phyloP scores from a whole-genome alignment of 768 basidiomycete genomes.

The Boletus subparvulus region DNA sequence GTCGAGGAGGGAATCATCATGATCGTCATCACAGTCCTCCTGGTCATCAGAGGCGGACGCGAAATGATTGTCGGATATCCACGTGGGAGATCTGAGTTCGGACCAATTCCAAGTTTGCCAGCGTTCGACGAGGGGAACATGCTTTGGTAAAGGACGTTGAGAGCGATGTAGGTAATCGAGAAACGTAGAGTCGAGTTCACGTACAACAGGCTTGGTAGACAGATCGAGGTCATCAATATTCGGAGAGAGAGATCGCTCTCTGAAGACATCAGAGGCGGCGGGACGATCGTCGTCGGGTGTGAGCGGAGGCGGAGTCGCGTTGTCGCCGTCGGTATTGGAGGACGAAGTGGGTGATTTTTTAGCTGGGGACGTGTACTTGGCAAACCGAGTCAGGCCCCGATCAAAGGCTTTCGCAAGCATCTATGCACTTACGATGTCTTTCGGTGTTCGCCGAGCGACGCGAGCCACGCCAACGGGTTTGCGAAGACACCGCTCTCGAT shows the following conservation, averaged over 20 bases:
- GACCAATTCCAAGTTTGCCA: slow-evolving; percentile 38
- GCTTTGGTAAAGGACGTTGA: slow-evolving; percentile 25
- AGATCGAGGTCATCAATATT: slow-evolving; percentile 22
- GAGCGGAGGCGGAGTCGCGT: slow-evolving; percentile 35
- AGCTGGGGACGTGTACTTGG: slow-evolving; percentile 19
- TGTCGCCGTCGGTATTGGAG: slow-evolving; percentile 32
- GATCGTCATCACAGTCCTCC: slow-evolving; percentile 28
- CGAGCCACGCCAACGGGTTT: slow-evolving; percentile 32
- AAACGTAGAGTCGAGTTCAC: slow-evolving; percentile 24
- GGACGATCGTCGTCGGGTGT: slow-evolving; percentile 37
- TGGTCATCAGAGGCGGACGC: slow-evolving; percentile 17
- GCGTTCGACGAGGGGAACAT: slow-evolving; percentile 22
- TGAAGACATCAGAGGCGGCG: slow-evolving; percentile 18
- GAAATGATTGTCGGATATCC: slow-evolving; percentile 15
- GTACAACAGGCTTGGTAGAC: slow-evolving; percentile 21
- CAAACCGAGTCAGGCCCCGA: slow-evolving; percentile 2
- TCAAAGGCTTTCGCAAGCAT: neutral
- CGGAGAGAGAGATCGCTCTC: slow-evolving; percentile 25
- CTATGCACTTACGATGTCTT: slow-evolving; percentile 22
- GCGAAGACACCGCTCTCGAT: slow-evolving; percentile 59
- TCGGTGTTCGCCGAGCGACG: slow-evolving; percentile 15
- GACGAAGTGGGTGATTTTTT: slow-evolving; percentile 30
- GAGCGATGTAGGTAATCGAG: slow-evolving; percentile 27
- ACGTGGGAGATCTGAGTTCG: slow-evolving; percentile 30
- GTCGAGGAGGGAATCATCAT: slow-evolving; percentile 16